Evolutionary conservation across 139 green algal genomes (phyloP).

Genomic region (Spirogloea muscicola): DNA sequence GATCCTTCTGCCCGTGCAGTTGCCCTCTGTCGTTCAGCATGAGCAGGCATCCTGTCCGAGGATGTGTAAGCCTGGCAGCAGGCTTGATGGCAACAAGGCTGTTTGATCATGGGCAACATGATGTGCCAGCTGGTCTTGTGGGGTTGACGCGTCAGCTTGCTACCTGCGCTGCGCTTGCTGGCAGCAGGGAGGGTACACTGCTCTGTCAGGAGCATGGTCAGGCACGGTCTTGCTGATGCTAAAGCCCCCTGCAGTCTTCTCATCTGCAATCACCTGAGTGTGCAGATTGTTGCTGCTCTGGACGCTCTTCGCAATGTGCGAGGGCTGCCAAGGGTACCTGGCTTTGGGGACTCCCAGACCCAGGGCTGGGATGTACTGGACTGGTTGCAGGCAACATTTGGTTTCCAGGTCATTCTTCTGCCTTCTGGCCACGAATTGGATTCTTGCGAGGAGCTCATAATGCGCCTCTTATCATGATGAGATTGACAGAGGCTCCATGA

Average conservation of each 20-base stretch:
- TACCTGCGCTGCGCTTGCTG: too few relatives aligned
- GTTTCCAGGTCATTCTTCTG: not conserved
- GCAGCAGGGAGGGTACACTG: too few relatives aligned
- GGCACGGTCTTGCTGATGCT: not conserved
- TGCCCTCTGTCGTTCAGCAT: not conserved
- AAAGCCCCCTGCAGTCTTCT: not conserved
- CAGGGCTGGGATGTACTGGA: conserved; percentile 16
- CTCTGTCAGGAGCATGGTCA: too few relatives aligned
- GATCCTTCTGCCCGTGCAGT: not conserved
- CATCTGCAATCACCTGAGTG: not conserved
- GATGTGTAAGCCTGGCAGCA: not conserved
- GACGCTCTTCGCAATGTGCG: not conserved
- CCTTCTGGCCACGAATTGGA: not conserved
- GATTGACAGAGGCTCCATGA: not conserved
- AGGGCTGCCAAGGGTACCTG: not conserved
- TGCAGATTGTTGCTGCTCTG: not conserved
- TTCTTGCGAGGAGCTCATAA: not conserved
- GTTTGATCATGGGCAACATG: too few relatives aligned
- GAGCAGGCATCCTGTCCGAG: not conserved
- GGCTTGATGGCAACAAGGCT: not conserved
- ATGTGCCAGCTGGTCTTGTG: too few relatives aligned
- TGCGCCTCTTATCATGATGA: not conserved
- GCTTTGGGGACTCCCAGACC: too few relatives aligned
- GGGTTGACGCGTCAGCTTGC: too few relatives aligned
- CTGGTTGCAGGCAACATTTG: not conserved